These are phyloP conservation scores for Sporothrix brunneoviolacea DNA, from an alignment of 2,329 filamentous ascomycete species.

Conservation along the genomic window DNA sequence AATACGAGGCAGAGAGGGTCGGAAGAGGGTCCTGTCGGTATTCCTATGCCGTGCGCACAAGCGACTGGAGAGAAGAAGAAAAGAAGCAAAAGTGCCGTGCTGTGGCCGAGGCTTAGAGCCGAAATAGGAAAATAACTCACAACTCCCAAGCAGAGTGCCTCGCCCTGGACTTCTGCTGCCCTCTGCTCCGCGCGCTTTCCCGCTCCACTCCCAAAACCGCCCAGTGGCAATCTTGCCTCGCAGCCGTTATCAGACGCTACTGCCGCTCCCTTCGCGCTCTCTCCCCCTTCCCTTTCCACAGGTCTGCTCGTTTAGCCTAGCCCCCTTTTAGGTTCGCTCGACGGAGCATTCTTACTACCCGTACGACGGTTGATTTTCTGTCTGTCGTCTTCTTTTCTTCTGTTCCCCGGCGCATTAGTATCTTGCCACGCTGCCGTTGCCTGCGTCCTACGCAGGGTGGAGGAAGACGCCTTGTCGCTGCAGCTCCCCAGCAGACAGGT, in stretches of 20 bases:
- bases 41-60: too few relatives aligned
- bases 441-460: too few relatives aligned
- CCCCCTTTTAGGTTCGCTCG: background rate
- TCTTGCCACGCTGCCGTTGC: too few relatives aligned
- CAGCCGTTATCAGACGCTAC: conserved; percentile 8
- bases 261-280: conserved; percentile 1
- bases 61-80: too few relatives aligned
- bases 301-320: background rate
- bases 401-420: too few relatives aligned
- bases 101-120: conserved; percentile 7
- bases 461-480: too few relatives aligned
- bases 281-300: background rate
- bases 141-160: background rate
- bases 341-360: too few relatives aligned
- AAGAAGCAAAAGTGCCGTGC: conserved; percentile 2
- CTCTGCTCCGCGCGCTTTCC: too few relatives aligned
- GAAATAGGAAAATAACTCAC: conserved; percentile 6
- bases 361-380: background rate
- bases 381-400: conserved; percentile 3
- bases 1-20: background rate
- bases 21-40: too few relatives aligned
- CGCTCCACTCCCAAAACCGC: background rate
- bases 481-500: background rate
- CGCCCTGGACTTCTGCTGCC: too few relatives aligned
- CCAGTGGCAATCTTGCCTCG: conserved; percentile 8